Base-by-base conservation (phyloP, 202 grass and related monocot species). In the Tripidium arundinaceum region DNA sequence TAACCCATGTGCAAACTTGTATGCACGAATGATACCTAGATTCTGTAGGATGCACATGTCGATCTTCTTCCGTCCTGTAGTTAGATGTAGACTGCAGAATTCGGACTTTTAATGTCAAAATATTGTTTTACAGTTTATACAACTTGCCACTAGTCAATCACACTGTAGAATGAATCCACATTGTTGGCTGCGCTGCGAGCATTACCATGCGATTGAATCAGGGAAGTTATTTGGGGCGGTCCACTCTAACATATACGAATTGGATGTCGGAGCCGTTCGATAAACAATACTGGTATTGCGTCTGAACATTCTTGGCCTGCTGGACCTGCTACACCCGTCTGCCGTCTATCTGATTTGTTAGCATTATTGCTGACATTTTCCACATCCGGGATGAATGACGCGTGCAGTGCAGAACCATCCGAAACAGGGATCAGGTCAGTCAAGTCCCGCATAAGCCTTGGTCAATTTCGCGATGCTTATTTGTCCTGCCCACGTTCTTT, bases 231-330 rank as follows among this genome's bases (percentile, higher is more conserved):
- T 18, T 41, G 18, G 45, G 8, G 8, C 3, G 11, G 45, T 57
- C 33, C 72, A 74, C 16, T 6, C 15, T 28, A 65, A 38, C 68
- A 62, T 73, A 39, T 21, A 72, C 10, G 26, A 21, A 14, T 61
- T 43, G 21, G n/a, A 46, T 39, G 34, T n/a, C n/a, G 64, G 22
- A 49, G 43, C 28, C 22, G 21, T 47, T 37, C 11, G 28, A 45
- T 65, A 45, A 70, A 80, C 24, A 79, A 76, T 28, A 45, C 11
- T 0, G n/a, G n/a, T 41, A 47, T 14, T 29, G 31, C 21, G 9
- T 85, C 10, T 58, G 45, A 81, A 65, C 43, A 80, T 65, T 63
- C 50, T 77, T 36, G 43, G 55, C 46, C n/a, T 63, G 50, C 55
- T 81, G 43, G 55, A 86, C 63, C 54, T 37, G 36, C 25, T 39